These are phyloP conservation scores for Plasmopara halstedii DNA, from an alignment of 352 stramenopile genomes.

Conservation along the genomic window DNA sequence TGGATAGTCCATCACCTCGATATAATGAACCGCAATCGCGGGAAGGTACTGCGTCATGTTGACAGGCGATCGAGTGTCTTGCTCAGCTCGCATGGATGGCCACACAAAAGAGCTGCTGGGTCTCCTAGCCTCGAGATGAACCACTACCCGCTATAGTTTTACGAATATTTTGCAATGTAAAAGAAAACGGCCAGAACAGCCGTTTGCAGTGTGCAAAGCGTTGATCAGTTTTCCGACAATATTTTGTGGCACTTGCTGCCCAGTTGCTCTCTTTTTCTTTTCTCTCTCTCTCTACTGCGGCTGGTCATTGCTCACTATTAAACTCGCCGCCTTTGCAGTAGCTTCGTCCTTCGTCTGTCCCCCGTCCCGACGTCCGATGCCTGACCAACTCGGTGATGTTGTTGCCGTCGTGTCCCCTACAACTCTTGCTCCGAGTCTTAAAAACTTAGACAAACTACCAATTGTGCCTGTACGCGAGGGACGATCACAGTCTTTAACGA, in stretches of 20 bases:
- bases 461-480: constrained; percentile 20
- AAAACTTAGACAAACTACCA: constrained; percentile 11
- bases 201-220: neutral
- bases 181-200: constrained; percentile 13
- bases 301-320: constrained; percentile 14
- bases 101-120: too few relatives aligned
- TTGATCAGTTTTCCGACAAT: neutral
- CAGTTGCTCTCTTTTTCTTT: constrained; percentile 12
- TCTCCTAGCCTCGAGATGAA: neutral
- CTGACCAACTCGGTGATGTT: constrained; percentile 18
- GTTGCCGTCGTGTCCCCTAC: constrained; percentile 22
- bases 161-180: neutral
- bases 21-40: constrained; percentile 3
- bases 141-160: constrained; percentile 5
- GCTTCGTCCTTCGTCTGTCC: neutral
- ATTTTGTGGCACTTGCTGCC: constrained; percentile 14
- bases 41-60: constrained; percentile 3
- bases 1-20: constrained; percentile 9
- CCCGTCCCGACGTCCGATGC: constrained; percentile 16
- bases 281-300: constrained; percentile 3
- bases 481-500: constrained; percentile 41
- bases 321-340: constrained; percentile 15
- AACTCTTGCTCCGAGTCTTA: constrained; percentile 13
- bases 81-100: too few relatives aligned
- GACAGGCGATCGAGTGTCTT: too few relatives aligned